These are phyloP conservation scores for Phaeophleospora eucalypticola DNA, from an alignment of 2,329 filamentous ascomycete genomes.

Conservation along the genomic window DNA sequence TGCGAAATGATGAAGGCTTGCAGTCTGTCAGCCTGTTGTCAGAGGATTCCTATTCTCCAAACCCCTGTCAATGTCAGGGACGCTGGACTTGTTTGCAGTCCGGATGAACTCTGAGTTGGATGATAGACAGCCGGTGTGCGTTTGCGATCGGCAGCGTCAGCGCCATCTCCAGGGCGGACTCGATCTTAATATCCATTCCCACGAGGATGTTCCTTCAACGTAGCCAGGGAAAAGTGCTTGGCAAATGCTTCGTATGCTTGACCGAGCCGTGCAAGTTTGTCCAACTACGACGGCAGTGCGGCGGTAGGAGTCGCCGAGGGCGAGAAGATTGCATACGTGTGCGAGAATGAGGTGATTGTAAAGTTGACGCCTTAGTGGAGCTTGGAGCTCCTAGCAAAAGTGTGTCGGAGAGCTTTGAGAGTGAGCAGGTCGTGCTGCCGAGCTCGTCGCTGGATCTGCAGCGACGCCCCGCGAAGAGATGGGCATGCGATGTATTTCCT, in stretches of 20 bases:
- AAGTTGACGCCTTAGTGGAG: background rate
- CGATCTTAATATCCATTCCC: background rate
- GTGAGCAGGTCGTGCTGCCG: no score
- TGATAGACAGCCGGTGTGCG: background rate
- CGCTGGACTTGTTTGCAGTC: background rate
- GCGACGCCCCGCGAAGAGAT: no score
- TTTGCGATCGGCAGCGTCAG: background rate
- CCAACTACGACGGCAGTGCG: no score
- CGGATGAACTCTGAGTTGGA: background rate
- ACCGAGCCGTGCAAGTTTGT: background rate
- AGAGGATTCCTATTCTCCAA: background rate
- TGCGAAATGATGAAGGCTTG: background rate
- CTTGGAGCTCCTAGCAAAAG: no score
- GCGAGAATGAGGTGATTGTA: background rate
- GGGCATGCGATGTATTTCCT: no score
- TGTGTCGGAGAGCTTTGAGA: no score
- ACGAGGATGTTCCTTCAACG: background rate
- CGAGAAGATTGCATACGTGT: background rate
- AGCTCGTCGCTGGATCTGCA: no score
- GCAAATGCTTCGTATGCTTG: background rate
- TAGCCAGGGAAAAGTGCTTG: background rate
- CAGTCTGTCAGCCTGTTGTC: background rate
- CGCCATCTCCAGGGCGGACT: background rate
- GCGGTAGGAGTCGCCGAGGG: background rate
- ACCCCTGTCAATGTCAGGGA: background rate